Evolutionary conservation across 1,284 basidiomycete genomes (phyloP), one percentile per base, ranked within the genome.

Genomic region (Singerocomus inundabilis): DNA sequence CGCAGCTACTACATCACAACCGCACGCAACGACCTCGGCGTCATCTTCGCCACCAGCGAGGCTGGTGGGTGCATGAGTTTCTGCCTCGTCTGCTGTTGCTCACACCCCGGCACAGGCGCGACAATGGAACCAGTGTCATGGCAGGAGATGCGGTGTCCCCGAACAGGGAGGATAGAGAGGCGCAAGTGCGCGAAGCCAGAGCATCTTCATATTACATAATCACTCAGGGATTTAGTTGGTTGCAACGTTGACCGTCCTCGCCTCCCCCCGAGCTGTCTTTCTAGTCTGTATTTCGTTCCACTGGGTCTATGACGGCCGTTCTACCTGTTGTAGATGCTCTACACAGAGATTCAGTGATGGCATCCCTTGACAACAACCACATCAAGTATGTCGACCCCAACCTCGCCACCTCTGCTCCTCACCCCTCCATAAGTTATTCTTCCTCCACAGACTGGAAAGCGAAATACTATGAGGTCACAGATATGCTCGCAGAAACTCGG

Each of bases 1-100:
- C 80, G 91, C 46, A 93, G 88, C 60, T 98, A 98, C 72, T 97
- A 94, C 72, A 80, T 98, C 31, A 93, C 93, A 0, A 99, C 97
- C 5, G 94, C 93, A 6, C 79, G 90, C 36, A 98, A 98, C 69
- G 88, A 96, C 58, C 81, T 98, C 4, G 96, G 97, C 3, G 93
- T 96, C 12, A 85, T 93, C 45, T 92, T 90, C 66, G 91, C 91
- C 10, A 88, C 85, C 5, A 90, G 88, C 66, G 86, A 90, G 69
- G 82, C 85, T 50, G 88, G 88, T 83, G 58, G 66, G 71, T 67
- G 32, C 28, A 40, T 36, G 46, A n/a, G n/a, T 18, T 15, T 33
- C 35, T 10, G 13, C 26, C 25, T 2, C 13, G 11, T 21, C 21
- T 25, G 45, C 33, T 31, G 11, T 13, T n/a, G 4, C 48, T 48